These are phyloP conservation scores for Zizania palustris DNA, from an alignment of 202 grass and related monocot genomes.

Conservation along the genomic window DNA sequence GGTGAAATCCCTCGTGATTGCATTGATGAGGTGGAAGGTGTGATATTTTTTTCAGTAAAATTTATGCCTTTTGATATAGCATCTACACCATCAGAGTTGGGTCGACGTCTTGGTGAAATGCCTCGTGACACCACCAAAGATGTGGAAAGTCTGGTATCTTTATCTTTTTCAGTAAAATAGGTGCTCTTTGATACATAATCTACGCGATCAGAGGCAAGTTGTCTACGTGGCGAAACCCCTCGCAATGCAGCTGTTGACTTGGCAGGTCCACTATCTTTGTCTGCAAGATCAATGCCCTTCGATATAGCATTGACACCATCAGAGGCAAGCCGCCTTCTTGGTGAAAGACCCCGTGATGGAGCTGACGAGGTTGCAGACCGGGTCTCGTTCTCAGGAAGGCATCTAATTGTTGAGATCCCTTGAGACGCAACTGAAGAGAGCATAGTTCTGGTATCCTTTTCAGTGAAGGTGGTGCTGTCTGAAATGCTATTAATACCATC, in stretches of 20 bases:
- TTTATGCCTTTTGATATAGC: slow-evolving; percentile 56
- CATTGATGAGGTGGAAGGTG: slow-evolving; percentile 43
- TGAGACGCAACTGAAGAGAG: slow-evolving; percentile 35
- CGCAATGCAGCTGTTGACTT: slow-evolving; percentile 41
- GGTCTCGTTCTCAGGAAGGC: slow-evolving; percentile 49
- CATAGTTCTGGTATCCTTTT: slow-evolving; percentile 47
- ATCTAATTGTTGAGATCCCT: slow-evolving; percentile 43
- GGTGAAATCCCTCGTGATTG: slow-evolving; percentile 63
- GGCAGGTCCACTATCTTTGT: slow-evolving; percentile 23
- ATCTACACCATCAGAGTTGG: slow-evolving; percentile 38
- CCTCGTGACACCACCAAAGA: slow-evolving; percentile 38
- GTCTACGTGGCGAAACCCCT: slow-evolving; percentile 66
- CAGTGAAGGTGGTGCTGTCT: slow-evolving; percentile 39
- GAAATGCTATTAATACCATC: slow-evolving; percentile 40
- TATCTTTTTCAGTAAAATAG: slow-evolving; percentile 45
- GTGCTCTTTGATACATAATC: slow-evolving; percentile 40
- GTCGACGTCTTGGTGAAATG: slow-evolving; percentile 58
- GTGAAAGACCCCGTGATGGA: slow-evolving; percentile 49
- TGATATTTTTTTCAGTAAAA: slow-evolving; percentile 58
- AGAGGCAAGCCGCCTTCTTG: slow-evolving; percentile 53
- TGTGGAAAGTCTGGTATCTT: slow-evolving; percentile 37
- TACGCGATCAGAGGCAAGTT: slow-evolving; percentile 40
- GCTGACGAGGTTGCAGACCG: slow-evolving; percentile 32
- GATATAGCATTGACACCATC: slow-evolving; percentile 47
- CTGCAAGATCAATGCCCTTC: slow-evolving; percentile 48